Evolutionary conservation across 2,329 filamentous ascomycete species (phyloP).

Genomic region (Clarireedia hainanense): DNA sequence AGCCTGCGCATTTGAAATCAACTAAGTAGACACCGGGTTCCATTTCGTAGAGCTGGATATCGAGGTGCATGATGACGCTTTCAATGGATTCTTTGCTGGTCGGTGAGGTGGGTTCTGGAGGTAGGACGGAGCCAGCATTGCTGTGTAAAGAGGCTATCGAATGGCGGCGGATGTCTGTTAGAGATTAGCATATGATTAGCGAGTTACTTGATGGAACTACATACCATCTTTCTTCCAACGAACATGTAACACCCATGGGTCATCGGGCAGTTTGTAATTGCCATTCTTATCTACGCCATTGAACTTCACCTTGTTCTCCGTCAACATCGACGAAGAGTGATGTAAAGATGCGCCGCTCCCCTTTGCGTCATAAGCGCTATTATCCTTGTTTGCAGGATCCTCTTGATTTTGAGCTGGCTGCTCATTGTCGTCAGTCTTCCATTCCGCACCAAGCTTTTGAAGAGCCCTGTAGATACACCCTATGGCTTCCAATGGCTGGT

Average conservation of each 20-base stretch:
- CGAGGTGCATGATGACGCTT: constrained; percentile 79
- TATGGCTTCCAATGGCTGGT: constrained; percentile 89
- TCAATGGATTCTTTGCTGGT: constrained; percentile 21
- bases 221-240: constrained; percentile 79
- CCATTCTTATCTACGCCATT: constrained; percentile 41
- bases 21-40: constrained; percentile 90
- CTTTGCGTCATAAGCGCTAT: constrained; percentile 31
- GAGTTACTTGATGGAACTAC: constrained; percentile 40
- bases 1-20: constrained; percentile 97
- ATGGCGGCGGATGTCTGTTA: constrained; percentile 37
- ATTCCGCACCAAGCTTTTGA: constrained; percentile 78
- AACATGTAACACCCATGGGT: constrained; percentile 90
- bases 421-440: constrained; percentile 62
- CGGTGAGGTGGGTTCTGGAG: constrained; percentile 13
- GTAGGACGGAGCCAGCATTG: constrained; percentile 24
- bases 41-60: constrained; percentile 93
- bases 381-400: constrained; percentile 10
- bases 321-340: constrained; percentile 32
- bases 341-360: constrained; percentile 31
- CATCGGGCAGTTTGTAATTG: constrained; percentile 79
- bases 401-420: constrained; percentile 1
- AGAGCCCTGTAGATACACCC: constrained; percentile 92
- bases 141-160: constrained; percentile 29
- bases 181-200: constrained; percentile 38
- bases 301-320: constrained; percentile 21